Percentiles rank a stretch among this genome's conserved stretches.
Evolutionary conservation across 257 asterid genomes (phyloP).

Genomic region (Linaria vulgaris): DNA sequence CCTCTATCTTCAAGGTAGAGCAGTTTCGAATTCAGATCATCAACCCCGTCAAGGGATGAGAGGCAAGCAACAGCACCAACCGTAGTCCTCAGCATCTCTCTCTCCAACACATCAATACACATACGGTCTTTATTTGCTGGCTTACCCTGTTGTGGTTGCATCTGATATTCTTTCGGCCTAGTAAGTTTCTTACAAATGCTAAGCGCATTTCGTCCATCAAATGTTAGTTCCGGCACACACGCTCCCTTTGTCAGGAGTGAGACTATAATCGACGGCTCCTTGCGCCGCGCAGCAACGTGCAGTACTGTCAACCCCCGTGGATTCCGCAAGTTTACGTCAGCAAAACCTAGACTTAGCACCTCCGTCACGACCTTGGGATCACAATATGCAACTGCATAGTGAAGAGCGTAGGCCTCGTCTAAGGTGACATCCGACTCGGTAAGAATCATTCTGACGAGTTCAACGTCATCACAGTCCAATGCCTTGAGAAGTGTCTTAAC

Average conservation of each 20-base stretch:
- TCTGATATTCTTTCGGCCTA: conserved; percentile 65
- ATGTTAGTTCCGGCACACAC: conserved; percentile 44
- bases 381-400: conserved; percentile 70
- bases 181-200: conserved; percentile 59
- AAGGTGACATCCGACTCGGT: conserved; percentile 60
- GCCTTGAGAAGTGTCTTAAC: conserved; percentile 62
- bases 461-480: conserved; percentile 69
- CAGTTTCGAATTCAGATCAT: conserved; percentile 57
- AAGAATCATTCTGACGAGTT: conserved; percentile 61
- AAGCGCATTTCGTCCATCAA: conserved; percentile 51
- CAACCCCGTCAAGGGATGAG: conserved; percentile 46
- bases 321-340: conserved; percentile 56
- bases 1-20: conserved; percentile 73
- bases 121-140: conserved; percentile 59
- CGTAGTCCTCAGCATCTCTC: conserved; percentile 67
- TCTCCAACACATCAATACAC: conserved; percentile 71
- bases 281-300: conserved; percentile 71
- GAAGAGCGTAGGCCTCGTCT: conserved; percentile 69
- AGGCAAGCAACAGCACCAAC: conserved; percentile 31
- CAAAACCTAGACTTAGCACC: conserved; percentile 55
- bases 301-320: conserved; percentile 53
- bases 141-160: conserved; percentile 55
- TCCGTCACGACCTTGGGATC: conserved; percentile 68
- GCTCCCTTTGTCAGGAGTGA: conserved; percentile 71
- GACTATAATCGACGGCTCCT: conserved; percentile 64